A percentile compares a stretch with the other conserved stretches of the same genome.
Evolutionary conservation across 1,284 basidiomycete species (phyloP).

Genomic region (Ceratobasidium theobromae): DNA sequence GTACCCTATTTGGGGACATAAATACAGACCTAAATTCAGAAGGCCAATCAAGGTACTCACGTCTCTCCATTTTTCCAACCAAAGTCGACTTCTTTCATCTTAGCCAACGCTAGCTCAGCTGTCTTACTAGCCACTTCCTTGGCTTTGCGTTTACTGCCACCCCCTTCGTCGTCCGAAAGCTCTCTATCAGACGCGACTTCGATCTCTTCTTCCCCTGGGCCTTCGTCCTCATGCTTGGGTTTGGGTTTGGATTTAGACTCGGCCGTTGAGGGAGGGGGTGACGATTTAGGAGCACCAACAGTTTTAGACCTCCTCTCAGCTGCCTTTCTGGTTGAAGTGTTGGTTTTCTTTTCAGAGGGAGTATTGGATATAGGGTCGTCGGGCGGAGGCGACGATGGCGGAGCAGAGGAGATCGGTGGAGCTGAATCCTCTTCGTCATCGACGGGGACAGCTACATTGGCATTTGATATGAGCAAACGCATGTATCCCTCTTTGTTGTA

Average conservation of each 20-base stretch:
- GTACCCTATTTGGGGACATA: slow-evolving; percentile 60
- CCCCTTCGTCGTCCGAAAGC: slow-evolving; percentile 37
- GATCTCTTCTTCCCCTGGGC: slow-evolving; percentile 48
- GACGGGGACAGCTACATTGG: slow-evolving; percentile 4
- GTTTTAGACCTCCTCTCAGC: slow-evolving; percentile 44
- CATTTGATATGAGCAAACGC: neutral
- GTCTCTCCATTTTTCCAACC: slow-evolving; percentile 87
- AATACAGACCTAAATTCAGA: neutral
- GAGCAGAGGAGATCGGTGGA: slow-evolving; percentile 27
- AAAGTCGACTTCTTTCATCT: slow-evolving; percentile 74
- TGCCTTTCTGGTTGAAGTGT: slow-evolving; percentile 41
- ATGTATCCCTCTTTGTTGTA: no score
- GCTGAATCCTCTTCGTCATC: slow-evolving; percentile 3
- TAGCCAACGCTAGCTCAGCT: slow-evolving; percentile 49
- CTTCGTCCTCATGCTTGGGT: slow-evolving; percentile 38
- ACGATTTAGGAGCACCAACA: slow-evolving; percentile 45
- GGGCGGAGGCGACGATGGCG: slow-evolving; percentile 33
- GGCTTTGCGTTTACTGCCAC: slow-evolving; percentile 38
- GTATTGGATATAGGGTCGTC: neutral
- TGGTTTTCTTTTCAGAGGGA: slow-evolving; percentile 24
- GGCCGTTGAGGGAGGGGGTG: slow-evolving; percentile 40
- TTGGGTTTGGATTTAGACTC: slow-evolving; percentile 39
- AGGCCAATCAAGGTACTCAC: slow-evolving; percentile 52
- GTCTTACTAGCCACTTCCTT: slow-evolving; percentile 42
- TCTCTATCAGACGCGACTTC: slow-evolving; percentile 47